Evolutionary conservation across 306 rosid genomes (phyloP), one percentile per base, ranked within the genome.

Genomic region (Cicer arietinum): DNA sequence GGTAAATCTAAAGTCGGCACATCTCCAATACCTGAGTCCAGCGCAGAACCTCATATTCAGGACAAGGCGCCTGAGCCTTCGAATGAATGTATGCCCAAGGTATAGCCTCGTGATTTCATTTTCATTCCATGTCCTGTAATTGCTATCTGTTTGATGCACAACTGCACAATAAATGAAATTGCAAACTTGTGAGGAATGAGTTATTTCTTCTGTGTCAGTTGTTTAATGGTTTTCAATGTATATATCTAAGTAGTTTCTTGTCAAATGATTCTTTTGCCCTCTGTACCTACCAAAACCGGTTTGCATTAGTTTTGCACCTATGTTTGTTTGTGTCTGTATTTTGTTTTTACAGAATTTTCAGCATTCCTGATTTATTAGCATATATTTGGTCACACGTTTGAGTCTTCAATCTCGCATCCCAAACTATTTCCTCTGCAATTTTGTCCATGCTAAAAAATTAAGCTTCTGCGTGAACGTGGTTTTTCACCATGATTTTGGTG

Each of bases 31-130:
- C 87, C 92, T 0, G 89, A 78, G 58, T 73, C 77, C 46, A 79
- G 80, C 67, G 76, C 84, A 16, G 78, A 76, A 72, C 79, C 85
- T 68, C 80, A 25, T 75, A 68, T 76, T 81, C 76, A 74, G 40
- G 87, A 77, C 72, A 89, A 74, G 79, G 81, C 80, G 1, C 60
- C 62, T 57, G 87, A 85, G 81, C 85, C 90, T 76, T 67, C 74
- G 14, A 77, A 73, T 78, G 80, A 85, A 71, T 47, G 77, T 76
- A 22, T 77, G 57, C 93, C 97, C 60, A 94, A 94, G 98, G 98
- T 94, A 86, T 68, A 76, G 47, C 73, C 25, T 66, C 78, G 1
- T 73, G 7, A 53, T 60, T 47, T 40, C 47, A n/a, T 50, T 77
- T 62, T 69, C 25, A 45, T 50, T 43, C 50, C 30, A 18, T 67